Percentiles rank a stretch among this genome's conserved stretches.
Conservation (phyloP, 2,329 filamentous ascomycete genomes). For the Huntiella abstrusa region DNA sequence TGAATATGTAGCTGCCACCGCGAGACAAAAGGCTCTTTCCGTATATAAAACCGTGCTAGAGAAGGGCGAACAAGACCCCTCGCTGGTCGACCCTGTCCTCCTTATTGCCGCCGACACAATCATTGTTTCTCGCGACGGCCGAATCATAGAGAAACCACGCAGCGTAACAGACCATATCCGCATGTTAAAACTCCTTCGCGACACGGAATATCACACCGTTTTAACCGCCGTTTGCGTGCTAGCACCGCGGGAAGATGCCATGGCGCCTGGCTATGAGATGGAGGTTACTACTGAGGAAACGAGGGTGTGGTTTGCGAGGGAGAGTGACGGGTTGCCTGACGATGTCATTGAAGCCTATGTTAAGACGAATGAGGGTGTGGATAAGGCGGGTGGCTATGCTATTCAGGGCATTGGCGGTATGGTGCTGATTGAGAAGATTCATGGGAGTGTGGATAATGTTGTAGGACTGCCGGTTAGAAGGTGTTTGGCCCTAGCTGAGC, state of each 20-base stretch:
- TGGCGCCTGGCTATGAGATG: slow-evolving; percentile 70
- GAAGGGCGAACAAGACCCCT: slow-evolving; percentile 20
- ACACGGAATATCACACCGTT: slow-evolving; percentile 61
- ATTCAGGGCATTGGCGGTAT: slow-evolving; percentile 78
- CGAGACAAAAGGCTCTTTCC: slow-evolving; percentile 60
- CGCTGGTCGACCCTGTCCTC: slow-evolving; percentile 52
- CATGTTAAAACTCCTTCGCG: slow-evolving; percentile 68
- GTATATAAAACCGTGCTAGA: slow-evolving; percentile 38
- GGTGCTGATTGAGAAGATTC: slow-evolving; percentile 71
- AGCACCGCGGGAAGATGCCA: slow-evolving; percentile 59
- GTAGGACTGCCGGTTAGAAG: slow-evolving; percentile 71
- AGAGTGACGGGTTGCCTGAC: slow-evolving; percentile 41
- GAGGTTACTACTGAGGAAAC: slow-evolving; percentile 79
- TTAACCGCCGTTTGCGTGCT: slow-evolving; percentile 75
- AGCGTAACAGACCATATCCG: slow-evolving; percentile 61
- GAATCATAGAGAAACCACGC: slow-evolving; percentile 79
- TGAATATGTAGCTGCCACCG: slow-evolving; percentile 82
- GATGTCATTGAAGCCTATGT: slow-evolving; percentile 68
- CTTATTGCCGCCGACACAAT: slow-evolving; percentile 86
- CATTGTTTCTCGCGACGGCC: slow-evolving; percentile 55
- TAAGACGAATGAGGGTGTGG: slow-evolving; percentile 71
- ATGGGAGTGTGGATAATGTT: slow-evolving; percentile 85
- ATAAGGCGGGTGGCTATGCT: slow-evolving; percentile 93
- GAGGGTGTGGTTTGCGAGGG: slow-evolving; percentile 63
- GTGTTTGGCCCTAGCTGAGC: slow-evolving; percentile 68